Evolutionary conservation across 2,329 filamentous ascomycete species (phyloP).

Genomic region (Davidsoniella eucalypti): DNA sequence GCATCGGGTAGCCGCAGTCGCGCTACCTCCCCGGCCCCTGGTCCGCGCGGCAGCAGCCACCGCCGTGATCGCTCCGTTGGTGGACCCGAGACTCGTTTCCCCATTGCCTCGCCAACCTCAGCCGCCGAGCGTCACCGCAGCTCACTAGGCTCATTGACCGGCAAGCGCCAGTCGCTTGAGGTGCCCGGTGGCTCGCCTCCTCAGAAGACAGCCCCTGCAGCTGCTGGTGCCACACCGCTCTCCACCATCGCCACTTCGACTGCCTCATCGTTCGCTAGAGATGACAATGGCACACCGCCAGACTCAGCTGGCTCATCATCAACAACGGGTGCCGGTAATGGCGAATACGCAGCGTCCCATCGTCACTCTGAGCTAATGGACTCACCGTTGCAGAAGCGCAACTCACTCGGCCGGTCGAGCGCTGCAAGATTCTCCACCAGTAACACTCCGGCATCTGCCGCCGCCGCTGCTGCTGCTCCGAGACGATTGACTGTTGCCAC

Average conservation of each 20-base stretch:
- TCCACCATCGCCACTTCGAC: background rate
- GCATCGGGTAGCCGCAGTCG: slow-evolving; percentile 49
- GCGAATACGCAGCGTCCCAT: slow-evolving; percentile 6
- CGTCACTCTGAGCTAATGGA: slow-evolving; percentile 15
- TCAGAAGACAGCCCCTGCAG: slow-evolving; percentile 18
- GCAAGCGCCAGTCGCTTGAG: slow-evolving; percentile 58
- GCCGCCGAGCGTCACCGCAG: slow-evolving; percentile 33
- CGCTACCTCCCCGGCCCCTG: slow-evolving; percentile 55
- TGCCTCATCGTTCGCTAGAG: slow-evolving; percentile 12
- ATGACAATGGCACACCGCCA: slow-evolving; percentile 10
- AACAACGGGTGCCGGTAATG: slow-evolving; percentile 1
- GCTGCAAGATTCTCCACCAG: slow-evolving; percentile 33
- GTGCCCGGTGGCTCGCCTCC: slow-evolving; percentile 42
- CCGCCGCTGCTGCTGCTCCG: slow-evolving; percentile 21
- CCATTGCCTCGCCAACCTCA: slow-evolving; percentile 51
- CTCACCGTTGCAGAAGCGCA: slow-evolving; percentile 39
- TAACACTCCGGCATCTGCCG: slow-evolving; percentile 14
- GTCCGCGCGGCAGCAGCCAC: slow-evolving; percentile 39
- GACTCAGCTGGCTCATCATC: slow-evolving; percentile 15
- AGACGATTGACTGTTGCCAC: slow-evolving; percentile 20
- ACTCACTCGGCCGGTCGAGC: slow-evolving; percentile 40
- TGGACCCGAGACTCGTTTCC: slow-evolving; percentile 65
- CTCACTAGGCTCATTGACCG: slow-evolving; percentile 33
- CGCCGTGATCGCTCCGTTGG: slow-evolving; percentile 66
- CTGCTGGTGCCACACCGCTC: background rate